Base-by-base conservation (phyloP, 1,139 yeast genomes). In the Taphrina deformans region DNA sequence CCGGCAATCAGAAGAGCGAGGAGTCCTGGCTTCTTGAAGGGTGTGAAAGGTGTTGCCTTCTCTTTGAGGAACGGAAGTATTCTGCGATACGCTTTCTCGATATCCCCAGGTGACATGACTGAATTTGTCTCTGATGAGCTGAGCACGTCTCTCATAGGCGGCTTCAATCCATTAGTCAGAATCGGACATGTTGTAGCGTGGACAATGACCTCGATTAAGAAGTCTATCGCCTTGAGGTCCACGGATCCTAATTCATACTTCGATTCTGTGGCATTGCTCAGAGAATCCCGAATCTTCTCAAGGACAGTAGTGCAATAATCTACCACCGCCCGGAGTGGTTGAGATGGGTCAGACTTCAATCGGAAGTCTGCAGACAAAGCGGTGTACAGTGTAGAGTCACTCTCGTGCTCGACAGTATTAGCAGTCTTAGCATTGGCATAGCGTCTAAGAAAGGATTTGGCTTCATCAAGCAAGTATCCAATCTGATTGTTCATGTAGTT, bases 1-100 rank as follows among this genome's bases (percentile, higher is more conserved):
- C 55, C 55, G 18, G 44, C 55, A 31, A 9, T 51, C 27, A 51
- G 55, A 33, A 51, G 33, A 18, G 53, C 53, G 9, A 48, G 9
- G 18, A 48, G 1, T 26, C 26, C 35, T 10, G 53, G 35, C 14
- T 23, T 26, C 10, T 48, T 16, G 23, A 48, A 23, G n/a, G 53
- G 12, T 14, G 33, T 23, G 18, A 48, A 48, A 6, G 35, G 23
- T 7, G 35, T 38, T 5, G 16, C 35, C 10, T 2, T 48, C 4
- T 7, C 23, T 2, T 6, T 12, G 10, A 48, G 2, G 14, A 48
- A 48, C n/a, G 50, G 50, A 12, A 18, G 27, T 2, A 44, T 1
- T n/a, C 16, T 4, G 7, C 7, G 7, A 27, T 44, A 44, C 27
- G 10, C 26, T 9, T 48, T 18, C 14, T 48, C 38, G 2, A 48